Conservation (phyloP, 306 rosid genomes). For the Leucaena leucocephala region DNA sequence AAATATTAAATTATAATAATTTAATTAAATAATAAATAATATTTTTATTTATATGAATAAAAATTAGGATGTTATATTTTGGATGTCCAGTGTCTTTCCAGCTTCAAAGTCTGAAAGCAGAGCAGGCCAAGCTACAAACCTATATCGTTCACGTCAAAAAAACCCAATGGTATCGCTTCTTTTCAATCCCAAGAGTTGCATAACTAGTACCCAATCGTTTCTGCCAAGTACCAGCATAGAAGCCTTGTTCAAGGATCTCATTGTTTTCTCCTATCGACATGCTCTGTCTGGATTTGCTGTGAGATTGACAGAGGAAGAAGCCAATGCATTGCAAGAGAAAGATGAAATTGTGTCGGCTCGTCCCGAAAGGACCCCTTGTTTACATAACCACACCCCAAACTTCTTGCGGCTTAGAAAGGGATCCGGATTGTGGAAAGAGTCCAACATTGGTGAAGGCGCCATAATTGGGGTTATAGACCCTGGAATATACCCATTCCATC, state of each 20-base stretch:
- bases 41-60: too few species aligned
- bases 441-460: conserved; percentile 63
- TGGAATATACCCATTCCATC: conserved; percentile 63
- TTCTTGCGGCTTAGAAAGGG: conserved; percentile 62
- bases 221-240: conserved; percentile 34
- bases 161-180: conserved; percentile 30
- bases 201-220: conserved; percentile 57
- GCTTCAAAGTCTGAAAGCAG: conserved; percentile 18
- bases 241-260: conserved; percentile 14
- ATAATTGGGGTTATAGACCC: conserved; percentile 75
- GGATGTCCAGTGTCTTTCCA: conserved; percentile 25
- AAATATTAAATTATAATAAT: too few species aligned
- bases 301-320: conserved; percentile 58
- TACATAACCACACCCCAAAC: conserved; percentile 64
- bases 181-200: conserved; percentile 47
- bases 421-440: conserved; percentile 64
- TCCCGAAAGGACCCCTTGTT: conserved; percentile 41
- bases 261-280: conserved; percentile 51
- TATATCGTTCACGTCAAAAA: conserved; percentile 60
- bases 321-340: conserved; percentile 45
- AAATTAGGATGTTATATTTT: too few species aligned
- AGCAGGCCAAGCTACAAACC: conserved; percentile 32
- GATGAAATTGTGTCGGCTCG: conserved; percentile 56
- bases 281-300: conserved; percentile 65
- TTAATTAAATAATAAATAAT: too few species aligned